These are phyloP conservation scores for Colletotrichum magnum DNA, from an alignment of 2,329 filamentous ascomycete genomes.

Conservation along the genomic window DNA sequence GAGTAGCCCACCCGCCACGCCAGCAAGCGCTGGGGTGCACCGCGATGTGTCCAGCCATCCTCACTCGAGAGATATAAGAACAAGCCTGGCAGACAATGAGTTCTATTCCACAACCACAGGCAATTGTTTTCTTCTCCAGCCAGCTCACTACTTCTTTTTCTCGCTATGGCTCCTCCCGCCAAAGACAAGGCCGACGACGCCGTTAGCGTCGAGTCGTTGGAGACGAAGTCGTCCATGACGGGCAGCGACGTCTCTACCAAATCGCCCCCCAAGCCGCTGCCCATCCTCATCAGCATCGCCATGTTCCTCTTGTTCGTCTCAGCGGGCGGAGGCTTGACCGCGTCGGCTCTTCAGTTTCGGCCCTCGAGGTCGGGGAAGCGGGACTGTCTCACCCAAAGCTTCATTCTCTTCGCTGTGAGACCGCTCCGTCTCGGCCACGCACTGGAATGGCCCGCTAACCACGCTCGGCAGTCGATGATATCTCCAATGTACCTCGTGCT, in stretches of 20 bases:
- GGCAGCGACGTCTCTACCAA: conserved; percentile 39
- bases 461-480: conserved; percentile 45
- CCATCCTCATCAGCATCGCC: conserved; percentile 29
- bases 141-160: not conserved
- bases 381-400: conserved; percentile 41
- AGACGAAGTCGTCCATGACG: conserved; percentile 41
- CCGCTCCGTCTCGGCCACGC: too few species aligned
- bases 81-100: not conserved
- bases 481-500: conserved; percentile 49
- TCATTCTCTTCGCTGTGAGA: conserved; percentile 41
- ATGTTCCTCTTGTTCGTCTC: conserved; percentile 38
- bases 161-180: conserved; percentile 28
- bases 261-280: conserved; percentile 37
- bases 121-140: too few species aligned
- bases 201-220: conserved; percentile 40
- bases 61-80: conserved; percentile 25
- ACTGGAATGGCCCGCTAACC: conserved; percentile 11
- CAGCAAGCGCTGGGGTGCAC: conserved; percentile 22
- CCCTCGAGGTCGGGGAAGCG: conserved; percentile 29
- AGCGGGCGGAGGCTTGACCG: conserved; percentile 35
- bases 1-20: conserved; percentile 26
- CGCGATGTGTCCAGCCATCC: conserved; percentile 25
- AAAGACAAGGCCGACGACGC: conserved; percentile 37
- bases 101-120: not conserved
- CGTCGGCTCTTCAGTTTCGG: conserved; percentile 40